Conservation (phyloP, 495 filamentous ascomycete species). For the Parathielavia appendiculata region DNA sequence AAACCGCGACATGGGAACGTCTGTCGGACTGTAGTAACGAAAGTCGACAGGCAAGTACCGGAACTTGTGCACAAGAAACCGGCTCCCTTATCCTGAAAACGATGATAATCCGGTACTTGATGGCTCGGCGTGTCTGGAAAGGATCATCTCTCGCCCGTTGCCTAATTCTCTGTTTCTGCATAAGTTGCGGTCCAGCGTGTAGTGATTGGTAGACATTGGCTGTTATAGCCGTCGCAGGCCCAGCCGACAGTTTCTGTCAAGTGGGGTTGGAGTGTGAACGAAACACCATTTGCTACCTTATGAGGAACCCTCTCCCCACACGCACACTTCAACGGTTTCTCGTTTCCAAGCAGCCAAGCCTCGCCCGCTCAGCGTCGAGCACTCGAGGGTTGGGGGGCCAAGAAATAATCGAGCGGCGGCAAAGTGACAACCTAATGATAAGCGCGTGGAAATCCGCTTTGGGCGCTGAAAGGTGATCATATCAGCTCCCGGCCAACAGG, state of each 20-base stretch:
- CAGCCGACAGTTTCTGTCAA: constrained; percentile 19
- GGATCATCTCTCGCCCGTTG: constrained; percentile 3
- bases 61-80: background rate
- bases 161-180: constrained; percentile 6
- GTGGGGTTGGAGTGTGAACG: too few species aligned
- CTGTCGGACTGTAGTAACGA: background rate
- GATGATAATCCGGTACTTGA: constrained; percentile 22
- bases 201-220: constrained; percentile 19
- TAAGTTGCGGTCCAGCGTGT: background rate
- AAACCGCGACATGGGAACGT: constrained; percentile 10
- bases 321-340: background rate
- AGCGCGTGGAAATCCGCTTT: background rate
- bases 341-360: background rate
- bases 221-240: constrained; percentile 18
- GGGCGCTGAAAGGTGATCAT: too few species aligned
- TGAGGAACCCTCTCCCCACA: background rate
- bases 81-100: constrained; percentile 1
- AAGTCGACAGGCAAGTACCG: background rate
- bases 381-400: background rate
- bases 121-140: constrained; percentile 12
- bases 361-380: background rate
- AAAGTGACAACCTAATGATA: background rate
- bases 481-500: too few species aligned
- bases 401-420: background rate
- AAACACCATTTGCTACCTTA: too few species aligned